Base-by-base conservation (phyloP, 2,329 filamentous ascomycete genomes). In the Botrytis aclada region DNA sequence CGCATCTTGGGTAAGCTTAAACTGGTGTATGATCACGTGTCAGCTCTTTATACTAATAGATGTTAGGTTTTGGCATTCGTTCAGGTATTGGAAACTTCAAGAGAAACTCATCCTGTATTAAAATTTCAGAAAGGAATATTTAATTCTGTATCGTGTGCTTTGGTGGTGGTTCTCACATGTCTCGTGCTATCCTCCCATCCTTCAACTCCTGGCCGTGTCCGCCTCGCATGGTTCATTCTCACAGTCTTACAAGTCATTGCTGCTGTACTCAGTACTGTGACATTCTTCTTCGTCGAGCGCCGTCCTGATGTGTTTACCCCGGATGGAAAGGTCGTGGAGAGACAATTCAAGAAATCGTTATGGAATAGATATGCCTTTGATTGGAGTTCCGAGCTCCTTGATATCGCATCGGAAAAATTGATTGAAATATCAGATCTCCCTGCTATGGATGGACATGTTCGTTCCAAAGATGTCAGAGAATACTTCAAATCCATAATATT, bases 301-400 rank as follows among this genome's bases (percentile, higher is more conserved):
- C 86, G 92, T 25, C 92, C 92, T 3, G 85, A 89, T 73, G 88
- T 94, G 37, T 92, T 85, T 77, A 87, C 76, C 76, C 80, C 89
- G 39, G 88, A 85, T 60, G 77, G 77, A 29, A 83, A 85, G 70
- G 77, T 85, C 10, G 90, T 95, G 41, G 92, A 95, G 77, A 83
- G 84, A n/a, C 85, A 91, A 80, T 85, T 85, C 76, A 90, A 89
- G 0, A 84, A 84, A 4, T 88, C 89, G 5, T 86, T 89, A 4
- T 84, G 90, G 72, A 86, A 83, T 69, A 87, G 88, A 71, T 88
- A 88, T 78, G 92, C 88, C 8, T 94, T 89, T 82, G 83, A 83
- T 71, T 95, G 92, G 92, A 84, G 87, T 1, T 81, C 79, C 2
- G 80, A 83, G 1, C 77, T 93, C 0, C 84, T 94, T 25, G 79